A percentile compares a stretch with the other conserved stretches of the same genome.
Conservation (phyloP, 805 yeast genomes). For the Candida koratica region DNA sequence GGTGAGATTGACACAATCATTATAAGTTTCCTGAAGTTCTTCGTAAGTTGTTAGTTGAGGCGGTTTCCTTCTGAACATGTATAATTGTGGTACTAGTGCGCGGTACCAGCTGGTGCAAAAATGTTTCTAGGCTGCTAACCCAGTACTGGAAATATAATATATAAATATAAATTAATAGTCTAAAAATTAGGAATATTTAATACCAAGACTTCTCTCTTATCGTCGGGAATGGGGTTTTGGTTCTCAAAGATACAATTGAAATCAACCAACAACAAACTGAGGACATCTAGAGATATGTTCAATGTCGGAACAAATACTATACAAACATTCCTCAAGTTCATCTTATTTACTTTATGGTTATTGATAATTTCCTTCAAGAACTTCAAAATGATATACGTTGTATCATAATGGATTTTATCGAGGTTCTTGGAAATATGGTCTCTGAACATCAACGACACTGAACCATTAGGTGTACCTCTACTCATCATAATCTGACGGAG, state of each 20-base stretch:
- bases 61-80: conserved; percentile 46
- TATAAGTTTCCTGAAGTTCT: conserved; percentile 56
- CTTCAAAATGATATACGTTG: conserved; percentile 62
- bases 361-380: conserved; percentile 62
- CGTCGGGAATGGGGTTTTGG: conserved; percentile 40
- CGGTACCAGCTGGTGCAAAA: no score
- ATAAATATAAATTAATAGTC: no score
- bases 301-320: conserved; percentile 82
- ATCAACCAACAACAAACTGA: conserved; percentile 58
- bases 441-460: conserved; percentile 24
- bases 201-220: conserved; percentile 47
- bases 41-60: conserved; percentile 49
- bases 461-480: conserved; percentile 16
- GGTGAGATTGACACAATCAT: conserved; percentile 57
- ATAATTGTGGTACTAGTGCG: conserved; percentile 24
- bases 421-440: conserved; percentile 39
- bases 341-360: conserved; percentile 63
- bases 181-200: conserved; percentile 49
- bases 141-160: no score
- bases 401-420: conserved; percentile 54
- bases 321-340: conserved; percentile 76
- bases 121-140: no score
- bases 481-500: conserved; percentile 22
- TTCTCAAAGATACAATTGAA: conserved; percentile 58
- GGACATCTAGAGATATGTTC: conserved; percentile 58